Evolutionary conservation across 768 basidiomycete species (phyloP).

Genomic region (Paxillus ammoniavirescens): DNA sequence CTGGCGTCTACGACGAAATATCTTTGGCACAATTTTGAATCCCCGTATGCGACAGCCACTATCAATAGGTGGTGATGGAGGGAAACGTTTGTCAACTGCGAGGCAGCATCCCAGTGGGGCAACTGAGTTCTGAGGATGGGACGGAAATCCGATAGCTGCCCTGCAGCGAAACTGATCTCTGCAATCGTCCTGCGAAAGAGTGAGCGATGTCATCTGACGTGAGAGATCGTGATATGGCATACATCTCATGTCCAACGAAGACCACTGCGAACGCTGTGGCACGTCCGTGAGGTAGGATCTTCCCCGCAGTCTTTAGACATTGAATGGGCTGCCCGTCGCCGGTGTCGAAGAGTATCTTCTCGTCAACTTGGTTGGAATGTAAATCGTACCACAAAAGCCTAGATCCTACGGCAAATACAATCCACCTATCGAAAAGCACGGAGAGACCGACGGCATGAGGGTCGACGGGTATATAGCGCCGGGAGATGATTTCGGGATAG

Average conservation of each 20-base stretch:
- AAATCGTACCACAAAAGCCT: slow-evolving; percentile 11
- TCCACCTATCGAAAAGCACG: slow-evolving; percentile 8
- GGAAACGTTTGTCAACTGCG: not conserved
- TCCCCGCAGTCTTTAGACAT: not conserved
- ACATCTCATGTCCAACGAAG: not conserved
- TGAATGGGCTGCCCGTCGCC: not conserved
- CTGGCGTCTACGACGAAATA: not conserved
- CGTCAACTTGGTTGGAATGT: not conserved
- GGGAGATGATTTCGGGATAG: not conserved
- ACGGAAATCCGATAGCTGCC: no score
- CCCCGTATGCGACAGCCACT: not conserved
- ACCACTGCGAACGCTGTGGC: slow-evolving; percentile 7
- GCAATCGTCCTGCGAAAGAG: no score
- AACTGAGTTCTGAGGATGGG: no score
- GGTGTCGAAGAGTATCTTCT: not conserved
- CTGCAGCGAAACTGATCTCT: no score
- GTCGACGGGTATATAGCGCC: not conserved
- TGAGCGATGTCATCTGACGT: not conserved
- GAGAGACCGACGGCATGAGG: not conserved
- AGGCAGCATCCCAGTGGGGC: no score
- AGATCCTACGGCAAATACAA: slow-evolving; percentile 8
- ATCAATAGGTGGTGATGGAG: not conserved
- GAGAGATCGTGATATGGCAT: not conserved
- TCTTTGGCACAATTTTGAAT: not conserved
- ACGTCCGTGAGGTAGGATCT: not conserved